A percentile compares a stretch with the other conserved stretches of the same genome.
phyloP scores from a whole-genome alignment of 2,329 filamentous ascomycete species.

The Catunica adiposa region DNA sequence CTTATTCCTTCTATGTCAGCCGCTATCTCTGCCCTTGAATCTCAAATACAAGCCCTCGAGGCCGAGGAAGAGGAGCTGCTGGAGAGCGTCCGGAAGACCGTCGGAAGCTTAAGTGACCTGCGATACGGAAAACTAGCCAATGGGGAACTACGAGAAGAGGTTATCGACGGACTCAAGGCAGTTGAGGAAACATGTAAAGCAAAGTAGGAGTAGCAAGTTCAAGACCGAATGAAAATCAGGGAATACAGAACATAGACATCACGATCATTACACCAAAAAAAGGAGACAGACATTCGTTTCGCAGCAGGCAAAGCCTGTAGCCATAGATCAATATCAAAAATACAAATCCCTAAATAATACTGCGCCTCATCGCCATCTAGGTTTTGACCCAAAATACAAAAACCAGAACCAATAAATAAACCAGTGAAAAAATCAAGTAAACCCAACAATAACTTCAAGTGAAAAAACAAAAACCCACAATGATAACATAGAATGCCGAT shows the following conservation, averaged over 20 bases:
- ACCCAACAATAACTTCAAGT: neutral
- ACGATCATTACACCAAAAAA: neutral
- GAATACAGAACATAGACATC: constrained; percentile 13
- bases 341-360: constrained; percentile 3
- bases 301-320: neutral
- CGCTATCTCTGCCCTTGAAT: constrained; percentile 48
- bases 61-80: constrained; percentile 45
- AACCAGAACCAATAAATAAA: neutral
- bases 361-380: constrained; percentile 4
- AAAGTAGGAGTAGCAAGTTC: neutral
- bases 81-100: constrained; percentile 43
- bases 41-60: constrained; percentile 49
- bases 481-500: neutral
- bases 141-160: constrained; percentile 44
- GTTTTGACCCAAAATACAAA: neutral
- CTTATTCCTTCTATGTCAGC: constrained; percentile 54
- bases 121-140: constrained; percentile 63
- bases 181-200: constrained; percentile 22
- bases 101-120: constrained; percentile 64
- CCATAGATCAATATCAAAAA: neutral
- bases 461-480: constrained; percentile 1
- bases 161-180: constrained; percentile 47
- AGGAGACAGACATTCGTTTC: neutral
- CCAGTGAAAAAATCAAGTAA: neutral
- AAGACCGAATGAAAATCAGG: neutral